Evolutionary conservation across 176 grass and related monocot genomes (phyloP).

Genomic region (Triticum aestivum): IWGSC_CS_RefSeq_v2.1 NC_057813.1:193476389-193476888

Average conservation of each 20-base stretch:
- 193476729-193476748: slow-evolving; percentile 73
- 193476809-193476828: slow-evolving; percentile 76
- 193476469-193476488: slow-evolving; percentile 25
- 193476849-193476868: slow-evolving; percentile 86
- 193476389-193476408: slow-evolving; percentile 52
- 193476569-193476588: slow-evolving; percentile 38
- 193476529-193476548: not conserved
- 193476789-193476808: slow-evolving; percentile 86
- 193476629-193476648: slow-evolving; percentile 32
- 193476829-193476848: slow-evolving; percentile 81
- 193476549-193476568: not conserved
- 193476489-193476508: slow-evolving; percentile 36
- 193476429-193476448: not conserved
- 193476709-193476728: slow-evolving; percentile 74
- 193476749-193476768: slow-evolving; percentile 65
- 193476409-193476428: slow-evolving; percentile 39
- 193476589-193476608: slow-evolving; percentile 60
- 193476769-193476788: slow-evolving; percentile 95
- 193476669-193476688: slow-evolving; percentile 70
- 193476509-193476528: not conserved
- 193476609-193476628: slow-evolving; percentile 65
- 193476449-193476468: slow-evolving; percentile 19
- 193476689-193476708: slow-evolving; percentile 86
- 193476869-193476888: slow-evolving; percentile 73
- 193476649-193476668: slow-evolving; percentile 30